A percentile compares a stretch with the other conserved stretches of the same genome.
These are phyloP conservation scores for Ulota crispa DNA, from an alignment of 225 moss, liverwort and hornwort genomes.

Conservation along the genomic window DNA sequence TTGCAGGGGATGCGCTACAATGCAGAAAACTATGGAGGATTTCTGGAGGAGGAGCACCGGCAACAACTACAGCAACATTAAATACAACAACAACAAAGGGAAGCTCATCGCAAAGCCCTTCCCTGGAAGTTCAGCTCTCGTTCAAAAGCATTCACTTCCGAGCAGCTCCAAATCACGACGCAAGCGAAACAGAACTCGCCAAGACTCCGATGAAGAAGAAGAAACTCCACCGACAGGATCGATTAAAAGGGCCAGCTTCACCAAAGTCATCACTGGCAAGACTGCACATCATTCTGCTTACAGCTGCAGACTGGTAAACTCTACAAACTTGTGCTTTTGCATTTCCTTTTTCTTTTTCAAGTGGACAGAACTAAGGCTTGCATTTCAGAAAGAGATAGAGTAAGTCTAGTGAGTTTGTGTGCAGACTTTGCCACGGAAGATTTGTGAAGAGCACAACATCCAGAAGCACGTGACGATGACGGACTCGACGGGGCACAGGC, in stretches of 20 bases:
- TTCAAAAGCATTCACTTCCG: background rate
- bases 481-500: background rate
- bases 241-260: background rate
- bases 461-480: conserved; percentile 18
- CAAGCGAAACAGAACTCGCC: background rate
- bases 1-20: background rate
- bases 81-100: background rate
- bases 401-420: background rate
- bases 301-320: conserved; percentile 17
- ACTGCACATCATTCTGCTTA: conserved; percentile 16
- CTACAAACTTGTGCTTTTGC: background rate
- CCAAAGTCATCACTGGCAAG: background rate
- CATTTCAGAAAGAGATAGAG: too few species aligned
- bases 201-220: background rate
- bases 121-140: background rate
- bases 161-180: background rate
- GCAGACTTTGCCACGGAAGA: background rate
- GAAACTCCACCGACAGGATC: background rate
- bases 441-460: background rate
- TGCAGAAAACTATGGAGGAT: background rate
- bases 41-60: background rate
- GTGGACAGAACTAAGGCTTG: background rate
- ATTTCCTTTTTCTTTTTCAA: background rate
- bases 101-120: background rate
- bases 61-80: background rate